phyloP scores from a whole-genome alignment of 2,329 filamentous ascomycete species.

The Calcarisporium arbuscula region DNA sequence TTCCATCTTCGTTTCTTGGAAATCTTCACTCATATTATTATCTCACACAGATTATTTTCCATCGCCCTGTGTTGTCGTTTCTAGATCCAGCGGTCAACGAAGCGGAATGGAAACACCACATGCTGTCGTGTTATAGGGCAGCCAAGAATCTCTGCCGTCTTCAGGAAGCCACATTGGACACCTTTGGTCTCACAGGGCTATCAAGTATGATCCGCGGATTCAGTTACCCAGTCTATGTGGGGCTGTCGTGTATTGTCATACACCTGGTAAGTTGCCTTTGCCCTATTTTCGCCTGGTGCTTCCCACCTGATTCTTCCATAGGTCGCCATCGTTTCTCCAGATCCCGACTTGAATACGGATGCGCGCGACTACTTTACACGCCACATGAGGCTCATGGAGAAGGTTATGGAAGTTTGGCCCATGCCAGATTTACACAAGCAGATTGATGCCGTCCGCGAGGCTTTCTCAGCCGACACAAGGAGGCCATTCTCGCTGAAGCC shows the following conservation, averaged over 20 bases:
- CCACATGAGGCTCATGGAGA: conserved; percentile 90
- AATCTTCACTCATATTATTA: conserved; percentile 89
- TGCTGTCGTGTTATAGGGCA: conserved; percentile 77
- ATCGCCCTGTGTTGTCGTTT: conserved; percentile 77
- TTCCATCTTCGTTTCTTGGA: conserved; percentile 80
- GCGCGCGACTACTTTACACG: conserved; percentile 84
- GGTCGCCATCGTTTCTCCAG: conserved; percentile 90
- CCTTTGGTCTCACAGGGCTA: conserved; percentile 72
- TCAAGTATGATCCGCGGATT: conserved; percentile 91
- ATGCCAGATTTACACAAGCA: conserved; percentile 87
- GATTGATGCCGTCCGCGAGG: conserved; percentile 80
- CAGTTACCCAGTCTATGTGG: conserved; percentile 90
- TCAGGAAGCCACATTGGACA: conserved; percentile 74
- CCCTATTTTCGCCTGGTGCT: too few relatives aligned
- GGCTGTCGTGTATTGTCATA: conserved; percentile 86
- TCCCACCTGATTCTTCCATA: too few relatives aligned
- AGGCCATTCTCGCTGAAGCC: conserved; percentile 87
- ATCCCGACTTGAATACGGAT: conserved; percentile 78
- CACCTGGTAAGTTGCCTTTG: conserved; percentile 75
- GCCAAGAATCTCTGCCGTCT: conserved; percentile 80
- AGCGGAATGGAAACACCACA: conserved; percentile 79
- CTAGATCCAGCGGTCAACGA: conserved; percentile 65
- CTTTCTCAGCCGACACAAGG: conserved; percentile 79
- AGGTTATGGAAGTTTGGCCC: conserved; percentile 74
- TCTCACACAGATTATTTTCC: conserved; percentile 76